phyloP scores from a whole-genome alignment of 306 rosid species.

The Citrullus amarus region DNA sequence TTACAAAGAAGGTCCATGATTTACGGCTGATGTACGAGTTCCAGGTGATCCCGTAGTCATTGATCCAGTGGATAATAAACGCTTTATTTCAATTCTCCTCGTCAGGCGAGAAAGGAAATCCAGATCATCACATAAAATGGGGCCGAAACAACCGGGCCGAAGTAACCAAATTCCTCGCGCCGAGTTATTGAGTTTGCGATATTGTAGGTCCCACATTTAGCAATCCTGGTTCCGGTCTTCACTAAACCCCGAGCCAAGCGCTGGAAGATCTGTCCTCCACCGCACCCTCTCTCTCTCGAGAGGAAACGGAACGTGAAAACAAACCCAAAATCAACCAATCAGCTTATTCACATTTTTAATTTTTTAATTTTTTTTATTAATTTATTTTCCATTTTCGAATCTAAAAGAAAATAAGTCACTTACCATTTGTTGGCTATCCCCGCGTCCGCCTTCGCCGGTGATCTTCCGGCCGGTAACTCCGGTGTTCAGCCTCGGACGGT shows the following conservation, averaged over 20 bases:
- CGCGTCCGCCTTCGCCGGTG: constrained; percentile 1
- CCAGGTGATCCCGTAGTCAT: not conserved
- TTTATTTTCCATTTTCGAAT: not conserved
- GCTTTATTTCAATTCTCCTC: not conserved
- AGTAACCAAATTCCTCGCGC: not conserved
- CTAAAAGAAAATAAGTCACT: too few relatives aligned
- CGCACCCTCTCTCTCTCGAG: not conserved
- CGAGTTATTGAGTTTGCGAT: constrained; percentile 8
- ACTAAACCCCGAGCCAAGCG: constrained; percentile 4
- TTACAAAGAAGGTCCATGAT: not conserved
- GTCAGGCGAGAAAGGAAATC: not conserved
- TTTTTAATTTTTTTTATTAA: too few relatives aligned
- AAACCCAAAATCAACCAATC: not conserved
- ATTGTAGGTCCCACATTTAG: constrained; percentile 10
- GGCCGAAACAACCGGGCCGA: not conserved
- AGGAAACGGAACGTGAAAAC: not conserved
- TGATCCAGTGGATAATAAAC: not conserved
- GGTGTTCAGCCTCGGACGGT: constrained; percentile 2
- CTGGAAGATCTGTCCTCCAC: not conserved
- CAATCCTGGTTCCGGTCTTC: constrained; percentile 4
- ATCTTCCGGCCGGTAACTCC: constrained; percentile 13
- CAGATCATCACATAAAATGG: not conserved
- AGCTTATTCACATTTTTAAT: not conserved
- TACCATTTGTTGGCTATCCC: not conserved
- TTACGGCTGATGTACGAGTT: not conserved